Evolutionary conservation across 306 rosid genomes (phyloP), one percentile per base, ranked within the genome.

Genomic region (Glycine tomentella): DNA sequence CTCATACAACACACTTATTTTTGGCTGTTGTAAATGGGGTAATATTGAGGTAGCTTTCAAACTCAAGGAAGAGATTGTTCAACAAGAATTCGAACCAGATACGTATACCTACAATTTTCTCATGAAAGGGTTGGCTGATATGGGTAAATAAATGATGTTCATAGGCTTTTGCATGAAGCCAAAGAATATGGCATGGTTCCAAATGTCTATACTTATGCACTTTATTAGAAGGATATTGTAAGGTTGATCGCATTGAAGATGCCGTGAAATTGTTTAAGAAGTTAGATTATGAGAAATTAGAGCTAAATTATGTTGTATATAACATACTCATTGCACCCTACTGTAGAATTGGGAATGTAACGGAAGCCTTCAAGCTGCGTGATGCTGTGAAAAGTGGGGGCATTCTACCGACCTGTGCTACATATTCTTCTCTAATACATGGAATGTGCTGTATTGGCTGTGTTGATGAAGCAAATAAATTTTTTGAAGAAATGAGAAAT

Each of bases 361-460:
- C 2, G 12, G 87, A 88, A 62, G 97, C 97, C 77, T 82, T 83
- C 72, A 83, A 82, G 80, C 89, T 87, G 72, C 63, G 81, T 59
- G 89, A 78, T 83, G 80, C 84, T 65, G 89, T 90, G 94, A 90
- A 76, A 80, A 86, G 86, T 74, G 76, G 83, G 70, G 91, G 84
- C 64, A 82, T 90, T 82, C 87, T 44, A 69, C 89, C 81, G 8
- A 86, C 90, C 33, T 80, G 89, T 80, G 72, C 76, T 46, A 89
- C 94, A 10, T 92, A 89, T 89, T 84, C 93, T 85, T 90, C 97
- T 77, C 89, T 92, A 64, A 89, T 92, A 87, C 87, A 90, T 77
- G 93, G 97, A 63, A 72, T 89, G 86, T 87, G 97, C 84, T 75
- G 77, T 62, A 68, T 75, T 89, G 93, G 91, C 12, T 56, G 36